Evolutionary conservation across 768 basidiomycete species (phyloP), one percentile per base, ranked within the genome.

Genomic region (Panaeolus cyanescens): DNA sequence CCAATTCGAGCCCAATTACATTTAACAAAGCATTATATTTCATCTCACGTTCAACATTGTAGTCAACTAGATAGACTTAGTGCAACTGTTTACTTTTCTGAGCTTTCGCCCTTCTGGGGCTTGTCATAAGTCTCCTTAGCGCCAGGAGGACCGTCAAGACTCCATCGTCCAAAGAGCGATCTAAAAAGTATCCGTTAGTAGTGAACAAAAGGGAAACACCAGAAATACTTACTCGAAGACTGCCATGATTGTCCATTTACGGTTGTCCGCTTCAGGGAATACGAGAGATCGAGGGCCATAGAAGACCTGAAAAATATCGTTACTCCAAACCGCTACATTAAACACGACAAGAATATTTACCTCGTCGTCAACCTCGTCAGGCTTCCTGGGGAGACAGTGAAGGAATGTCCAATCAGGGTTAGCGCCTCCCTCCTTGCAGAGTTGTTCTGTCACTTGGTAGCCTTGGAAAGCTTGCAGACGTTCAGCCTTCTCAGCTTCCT

Each of bases 221-320:
- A 42, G 65, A 34, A 62, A 56, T 28, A 85, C 90, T 59, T 68
- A 94, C 92, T 95, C 93, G 67, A 97, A 96, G 10, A 85, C 74
- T 13, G 95, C 93, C 88, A 96, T 93, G 67, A 89, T 96, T 0
- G 95, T 95, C 96, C 95, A 96, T 73, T 95, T 96, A 61, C 96
- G 85, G 79, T 99, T 99, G 77, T 98, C 96, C 0, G 95, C 90
- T 75, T 95, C 95, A 15, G 86, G 90, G 84, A 95, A 99, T 12
- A 91, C 96, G 45, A 97, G 85, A 15, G 92, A 95, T 50, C 95
- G 88, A 34, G 90, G 85, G 7, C 95, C 93, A 71, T 98, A 97
- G 73, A 98, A 98, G 17, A 99, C 91, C 91, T 92, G 62, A 33
- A 64, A 22, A 57, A 56, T 37, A 58, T 40, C 10, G 22, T 17